Base-by-base conservation (phyloP, 768 basidiomycete species). In the Russula lepida region DNA sequence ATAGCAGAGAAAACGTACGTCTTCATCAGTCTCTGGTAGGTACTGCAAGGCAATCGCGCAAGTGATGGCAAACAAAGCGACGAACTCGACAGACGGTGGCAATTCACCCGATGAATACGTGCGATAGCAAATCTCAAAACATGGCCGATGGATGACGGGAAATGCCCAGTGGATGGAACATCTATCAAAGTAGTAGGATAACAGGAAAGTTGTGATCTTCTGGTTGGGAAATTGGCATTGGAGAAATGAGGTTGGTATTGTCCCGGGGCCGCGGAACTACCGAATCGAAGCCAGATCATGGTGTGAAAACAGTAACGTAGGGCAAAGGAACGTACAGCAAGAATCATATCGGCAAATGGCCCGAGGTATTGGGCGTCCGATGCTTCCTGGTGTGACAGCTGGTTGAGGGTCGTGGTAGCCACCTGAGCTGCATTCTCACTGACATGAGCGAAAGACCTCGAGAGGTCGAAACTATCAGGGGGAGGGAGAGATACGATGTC, bases 1-100 rank as follows among this genome's bases (percentile, higher is more conserved):
- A 15, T 28, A 19, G 46, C 8, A 6, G 9, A 21, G 17, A 9
- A 25, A 28, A 48, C 68, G 27, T 39, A 69, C 68, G 15, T 66
- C 68, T 49, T 69, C 55, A 17, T 58, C 53, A 4, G 39, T 60
- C 52, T 68, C 66, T 4, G 68, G 68, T 35, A 69, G 55, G 37
- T 69, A 69, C 30, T 69, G 68, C 52, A 69, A 58, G 19, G 68
- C 56, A 6, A 57, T 58, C 32, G 68, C 68, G 51, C 68, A 69
- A 25, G 66, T 61, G 21, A 69, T 67, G 32, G 68, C 60, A 5
- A 69, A 56, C n/a, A 69, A 59, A 2, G 65, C 68, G 21, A 64
- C 37, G 21, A 69, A 69, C 12, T 69, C 68, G 37, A 63, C 21
- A 35, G 50, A 55, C 5, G 68, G 68, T 12, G 65, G 60, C 21